Base-by-base conservation (phyloP, 768 basidiomycete genomes). In the Obba rivulosa region DNA sequence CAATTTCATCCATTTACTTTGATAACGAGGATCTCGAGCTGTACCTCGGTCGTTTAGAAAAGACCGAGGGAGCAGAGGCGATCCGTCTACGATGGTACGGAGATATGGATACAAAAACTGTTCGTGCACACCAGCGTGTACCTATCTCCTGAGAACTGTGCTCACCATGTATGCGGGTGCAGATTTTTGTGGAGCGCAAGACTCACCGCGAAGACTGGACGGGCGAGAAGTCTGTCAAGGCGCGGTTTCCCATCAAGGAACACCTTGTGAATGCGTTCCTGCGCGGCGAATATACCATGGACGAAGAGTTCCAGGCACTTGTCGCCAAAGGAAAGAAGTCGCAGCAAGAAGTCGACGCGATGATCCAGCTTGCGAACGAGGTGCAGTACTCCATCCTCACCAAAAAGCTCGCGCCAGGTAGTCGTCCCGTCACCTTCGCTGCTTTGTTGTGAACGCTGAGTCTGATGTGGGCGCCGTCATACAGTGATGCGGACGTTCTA, bases 181-280 rank as follows among this genome's bases (percentile, higher is more conserved):
- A 89, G 85, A 88, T 92, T 34, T 92, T 88, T 55, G 84, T 92
- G 17, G 88, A 92, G 67, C 85, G 88, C 36, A 92, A 92, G 67
- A 92, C 88, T 0, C 88, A 99, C 63, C 81, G 93, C 46, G 96
- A 99, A 67, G 96, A 99, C 62, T 99, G 96, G 96, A 98, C 95
- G 0, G 96, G 96, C 28, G 95, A 99, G 67, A 97, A 97, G 67
- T 93, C 91, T 9, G 94, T 98, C 62, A 99, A 97, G 68, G 89
- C 93, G 13, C 87, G 94, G 10, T 97, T 98, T 71, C 83, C 90
- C 2, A 84, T 99, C 65, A 93, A 95, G 63, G 95, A 97, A 63
- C 82, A 92, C 52, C 80, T 88, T 40, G 85, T 98, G 57, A 95
- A 97, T 61, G 83, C 87, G 14, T 99, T 92, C 73, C 68, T 96